These are phyloP conservation scores for Nigrospora sphaerica DNA, from an alignment of 2,329 filamentous ascomycete species.

Conservation along the genomic window DNA sequence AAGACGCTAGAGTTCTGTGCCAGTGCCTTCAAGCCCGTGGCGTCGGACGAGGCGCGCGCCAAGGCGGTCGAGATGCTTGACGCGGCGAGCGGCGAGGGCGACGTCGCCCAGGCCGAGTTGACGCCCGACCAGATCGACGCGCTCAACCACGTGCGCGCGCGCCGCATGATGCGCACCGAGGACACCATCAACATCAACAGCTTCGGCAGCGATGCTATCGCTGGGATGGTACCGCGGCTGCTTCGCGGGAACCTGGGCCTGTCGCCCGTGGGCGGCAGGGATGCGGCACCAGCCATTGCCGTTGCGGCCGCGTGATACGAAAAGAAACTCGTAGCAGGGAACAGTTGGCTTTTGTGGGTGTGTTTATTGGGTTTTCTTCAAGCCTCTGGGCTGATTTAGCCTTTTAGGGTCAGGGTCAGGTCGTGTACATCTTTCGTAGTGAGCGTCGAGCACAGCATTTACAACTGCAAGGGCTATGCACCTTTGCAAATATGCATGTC, in stretches of 20 bases:
- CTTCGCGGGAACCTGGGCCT: background rate
- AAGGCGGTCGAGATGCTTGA: slow-evolving; percentile 7
- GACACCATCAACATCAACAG: background rate
- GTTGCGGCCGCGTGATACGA: too few relatives aligned
- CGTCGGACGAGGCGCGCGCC: background rate
- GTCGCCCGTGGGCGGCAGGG: too few relatives aligned
- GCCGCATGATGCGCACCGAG: background rate
- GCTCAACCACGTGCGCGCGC: background rate
- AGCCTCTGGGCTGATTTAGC: too few relatives aligned
- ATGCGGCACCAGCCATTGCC: too few relatives aligned
- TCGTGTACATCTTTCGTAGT: too few relatives aligned
- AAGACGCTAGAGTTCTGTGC: slow-evolving; percentile 26
- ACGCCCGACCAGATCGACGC: slow-evolving; percentile 3
- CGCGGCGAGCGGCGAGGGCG: slow-evolving; percentile 4
- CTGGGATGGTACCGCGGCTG: background rate
- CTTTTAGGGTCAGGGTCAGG: too few relatives aligned
- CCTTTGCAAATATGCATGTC: too few relatives aligned
- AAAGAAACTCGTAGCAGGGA: too few relatives aligned
- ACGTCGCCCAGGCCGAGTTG: slow-evolving; percentile 9
- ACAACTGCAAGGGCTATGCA: too few relatives aligned
- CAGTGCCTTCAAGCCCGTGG: slow-evolving; percentile 17
- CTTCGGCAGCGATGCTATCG: background rate
- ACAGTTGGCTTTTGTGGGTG: too few relatives aligned
- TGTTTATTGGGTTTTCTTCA: too few relatives aligned
- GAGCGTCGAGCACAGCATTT: too few relatives aligned